These are phyloP conservation scores for Thalassiosira delicatula DNA, from an alignment of 352 stramenopile species.

Conservation along the genomic window DNA sequence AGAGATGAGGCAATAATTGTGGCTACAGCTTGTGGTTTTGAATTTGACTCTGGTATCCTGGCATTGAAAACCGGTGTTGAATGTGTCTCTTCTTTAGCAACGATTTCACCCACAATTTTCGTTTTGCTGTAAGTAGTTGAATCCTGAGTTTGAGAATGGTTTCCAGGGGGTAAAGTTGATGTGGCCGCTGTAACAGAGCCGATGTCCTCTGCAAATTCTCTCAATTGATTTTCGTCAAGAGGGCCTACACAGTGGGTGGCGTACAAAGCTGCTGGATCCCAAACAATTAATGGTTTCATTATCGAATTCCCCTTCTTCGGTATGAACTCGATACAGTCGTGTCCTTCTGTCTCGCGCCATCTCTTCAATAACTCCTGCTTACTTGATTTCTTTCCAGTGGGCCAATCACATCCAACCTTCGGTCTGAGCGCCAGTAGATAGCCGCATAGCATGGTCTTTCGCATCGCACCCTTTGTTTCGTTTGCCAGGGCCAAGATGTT, in stretches of 20 bases:
- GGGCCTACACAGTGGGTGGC: slow-evolving; percentile 27
- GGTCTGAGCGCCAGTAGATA: slow-evolving; percentile 30
- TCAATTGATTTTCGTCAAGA: slow-evolving; percentile 41
- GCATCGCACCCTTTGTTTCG: slow-evolving; percentile 31
- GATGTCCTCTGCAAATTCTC: slow-evolving; percentile 39
- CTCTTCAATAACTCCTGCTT: slow-evolving; percentile 25
- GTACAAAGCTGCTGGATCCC: slow-evolving; percentile 37
- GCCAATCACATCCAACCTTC: slow-evolving; percentile 23
- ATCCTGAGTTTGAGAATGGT: too few relatives aligned
- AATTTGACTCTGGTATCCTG: too few relatives aligned
- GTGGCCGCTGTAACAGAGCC: background rate
- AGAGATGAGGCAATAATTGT: slow-evolving; percentile 8
- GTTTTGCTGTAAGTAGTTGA: too few relatives aligned
- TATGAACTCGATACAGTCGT: slow-evolving; percentile 44
- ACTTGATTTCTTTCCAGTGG: slow-evolving; percentile 37
- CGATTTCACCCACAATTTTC: slow-evolving; percentile 23
- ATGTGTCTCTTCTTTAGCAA: too few relatives aligned
- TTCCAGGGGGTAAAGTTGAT: too few relatives aligned
- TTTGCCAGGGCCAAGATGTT: slow-evolving; percentile 39
- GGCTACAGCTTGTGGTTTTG: background rate
- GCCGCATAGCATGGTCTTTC: slow-evolving; percentile 33
- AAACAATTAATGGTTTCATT: slow-evolving; percentile 37
- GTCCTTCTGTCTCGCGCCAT: slow-evolving; percentile 31
- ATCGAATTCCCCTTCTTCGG: slow-evolving; percentile 30
- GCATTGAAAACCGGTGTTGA: too few relatives aligned